A percentile compares a stretch with the other conserved stretches of the same genome.
Evolutionary conservation across 1,284 basidiomycete genomes (phyloP).

Genomic region (Ceratobasidium papillatum): DNA sequence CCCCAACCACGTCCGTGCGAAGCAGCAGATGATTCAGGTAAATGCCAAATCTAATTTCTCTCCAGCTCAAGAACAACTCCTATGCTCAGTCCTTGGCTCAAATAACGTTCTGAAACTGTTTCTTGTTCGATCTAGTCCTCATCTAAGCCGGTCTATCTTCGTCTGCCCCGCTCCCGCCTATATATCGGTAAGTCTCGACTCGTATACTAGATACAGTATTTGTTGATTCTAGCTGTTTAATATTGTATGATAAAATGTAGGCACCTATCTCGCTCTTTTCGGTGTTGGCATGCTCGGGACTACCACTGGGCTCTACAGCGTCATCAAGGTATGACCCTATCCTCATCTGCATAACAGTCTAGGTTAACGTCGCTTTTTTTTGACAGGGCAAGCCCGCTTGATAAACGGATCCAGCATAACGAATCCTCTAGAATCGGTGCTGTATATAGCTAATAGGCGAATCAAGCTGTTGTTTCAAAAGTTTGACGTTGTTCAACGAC

Average conservation of each 20-base stretch:
- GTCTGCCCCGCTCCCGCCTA: constrained; percentile 58
- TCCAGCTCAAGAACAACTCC: background rate
- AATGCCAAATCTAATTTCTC: constrained; percentile 43
- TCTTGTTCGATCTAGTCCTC: constrained; percentile 50
- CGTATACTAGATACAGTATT: constrained; percentile 9
- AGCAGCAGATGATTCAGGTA: constrained; percentile 72
- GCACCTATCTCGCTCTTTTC: constrained; percentile 63
- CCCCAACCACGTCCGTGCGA: constrained; percentile 70
- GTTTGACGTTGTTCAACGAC: too few species aligned
- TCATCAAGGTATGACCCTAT: constrained; percentile 59
- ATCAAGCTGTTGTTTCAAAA: constrained; percentile 23
- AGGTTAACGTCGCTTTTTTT: background rate
- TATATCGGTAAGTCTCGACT: constrained; percentile 58
- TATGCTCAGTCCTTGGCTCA: background rate
- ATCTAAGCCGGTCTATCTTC: constrained; percentile 58
- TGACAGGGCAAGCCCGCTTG: constrained; percentile 29
- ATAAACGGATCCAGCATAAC: background rate
- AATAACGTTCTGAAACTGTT: background rate
- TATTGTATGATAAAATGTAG: constrained; percentile 52
- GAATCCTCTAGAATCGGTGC: background rate
- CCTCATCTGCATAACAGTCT: background rate
- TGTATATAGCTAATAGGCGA: constrained; percentile 3
- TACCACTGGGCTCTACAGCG: constrained; percentile 59
- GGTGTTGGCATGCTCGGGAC: constrained; percentile 63
- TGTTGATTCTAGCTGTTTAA: constrained; percentile 12